Evolutionary conservation across 192 early-diverging fungal species (phyloP), one percentile per base, ranked within the genome.

Genomic region (Gorgonomyces haynaldii): DNA sequence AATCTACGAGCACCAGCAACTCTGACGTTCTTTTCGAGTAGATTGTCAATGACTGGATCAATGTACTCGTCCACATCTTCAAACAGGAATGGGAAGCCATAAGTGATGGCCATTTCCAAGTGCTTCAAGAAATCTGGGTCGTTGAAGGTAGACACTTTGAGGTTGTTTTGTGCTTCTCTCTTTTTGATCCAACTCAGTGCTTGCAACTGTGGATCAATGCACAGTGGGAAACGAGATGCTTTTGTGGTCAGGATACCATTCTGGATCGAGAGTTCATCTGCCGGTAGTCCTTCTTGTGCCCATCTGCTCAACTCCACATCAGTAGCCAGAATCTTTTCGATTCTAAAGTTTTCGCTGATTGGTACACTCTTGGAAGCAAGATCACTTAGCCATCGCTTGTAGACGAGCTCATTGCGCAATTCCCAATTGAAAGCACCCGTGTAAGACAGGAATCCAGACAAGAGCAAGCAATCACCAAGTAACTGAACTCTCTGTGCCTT

Each of bases 61-160:
- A 78, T 78, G 57, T 78, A 78, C 45, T 78, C 74, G 52, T 78
- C 74, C 2, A 78, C 74, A 43, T 78, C 74, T 57, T 78, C 74
- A 54, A 78, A 78, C 9, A 78, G 42, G 61, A 74, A 78, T 20
- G 74, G 74, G 44, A 78, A 78, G 19, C 74, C 74, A 47, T 78
- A 78, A 4, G 74, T 78, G 7, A 78, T 57, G 1, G 74, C 70
- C 74, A 78, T 78, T 57, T 78, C 74, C 45, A 78, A 42, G 42
- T 78, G 74, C 52, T 78, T 78, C 43, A 78, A 54, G 47, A 78
- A 78, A 37, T 78, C 74, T 1, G 74, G 70, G 53, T 78, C 74
- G 34, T 62, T 69, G 39, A 78, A 78, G 0, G 70, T 67, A 1
- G 70, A 78, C 2, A 71, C 49, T 50, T 78, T 78, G 2, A 78